Percentiles rank a stretch among this genome's conserved stretches.
Conservation (phyloP, 2,329 filamentous ascomycete genomes). For the Knufia petricola region DNA sequence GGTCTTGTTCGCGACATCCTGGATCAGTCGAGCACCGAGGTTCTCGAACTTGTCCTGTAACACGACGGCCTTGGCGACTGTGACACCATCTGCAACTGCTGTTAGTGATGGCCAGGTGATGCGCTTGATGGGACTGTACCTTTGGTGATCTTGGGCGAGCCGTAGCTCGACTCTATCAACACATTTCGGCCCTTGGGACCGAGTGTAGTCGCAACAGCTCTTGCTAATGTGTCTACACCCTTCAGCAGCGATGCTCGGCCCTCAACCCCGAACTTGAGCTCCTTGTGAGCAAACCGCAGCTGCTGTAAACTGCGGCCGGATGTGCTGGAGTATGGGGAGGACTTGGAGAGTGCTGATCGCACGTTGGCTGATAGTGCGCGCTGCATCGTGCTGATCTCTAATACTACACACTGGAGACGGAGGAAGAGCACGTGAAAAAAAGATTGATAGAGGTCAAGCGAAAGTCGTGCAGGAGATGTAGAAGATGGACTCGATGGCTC, state of each 20-base stretch:
- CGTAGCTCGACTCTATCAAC: slow-evolving; percentile 95
- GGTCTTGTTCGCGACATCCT: slow-evolving; percentile 98
- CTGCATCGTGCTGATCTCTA: slow-evolving; percentile 62
- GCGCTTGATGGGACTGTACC: slow-evolving; percentile 47
- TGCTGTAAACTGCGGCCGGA: slow-evolving; percentile 65
- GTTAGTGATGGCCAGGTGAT: slow-evolving; percentile 15
- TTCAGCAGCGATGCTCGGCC: slow-evolving; percentile 77
- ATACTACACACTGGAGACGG: slow-evolving; percentile 10
- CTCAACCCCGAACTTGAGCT: slow-evolving; percentile 97
- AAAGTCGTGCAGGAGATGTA: slow-evolving; percentile 17
- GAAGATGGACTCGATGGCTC: slow-evolving; percentile 4
- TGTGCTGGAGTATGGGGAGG: slow-evolving; percentile 47
- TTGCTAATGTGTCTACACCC: slow-evolving; percentile 94
- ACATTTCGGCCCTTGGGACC: slow-evolving; percentile 98
- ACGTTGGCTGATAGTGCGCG: slow-evolving; percentile 77
- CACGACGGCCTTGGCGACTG: slow-evolving; percentile 77
- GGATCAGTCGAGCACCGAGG: slow-evolving; percentile 88
- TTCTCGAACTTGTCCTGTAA: slow-evolving; percentile 99
- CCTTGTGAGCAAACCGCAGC: slow-evolving; percentile 78
- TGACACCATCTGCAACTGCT: slow-evolving; percentile 61
- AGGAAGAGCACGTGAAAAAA: slow-evolving; percentile 23
- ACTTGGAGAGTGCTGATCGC: slow-evolving; percentile 69
- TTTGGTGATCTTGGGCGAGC: slow-evolving; percentile 99
- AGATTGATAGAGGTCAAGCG: slow-evolving; percentile 26
- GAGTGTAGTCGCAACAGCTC: slow-evolving; percentile 88